Conservation (phyloP, 495 filamentous ascomycete species). For the Rhizodiscina lignyota region DNA sequence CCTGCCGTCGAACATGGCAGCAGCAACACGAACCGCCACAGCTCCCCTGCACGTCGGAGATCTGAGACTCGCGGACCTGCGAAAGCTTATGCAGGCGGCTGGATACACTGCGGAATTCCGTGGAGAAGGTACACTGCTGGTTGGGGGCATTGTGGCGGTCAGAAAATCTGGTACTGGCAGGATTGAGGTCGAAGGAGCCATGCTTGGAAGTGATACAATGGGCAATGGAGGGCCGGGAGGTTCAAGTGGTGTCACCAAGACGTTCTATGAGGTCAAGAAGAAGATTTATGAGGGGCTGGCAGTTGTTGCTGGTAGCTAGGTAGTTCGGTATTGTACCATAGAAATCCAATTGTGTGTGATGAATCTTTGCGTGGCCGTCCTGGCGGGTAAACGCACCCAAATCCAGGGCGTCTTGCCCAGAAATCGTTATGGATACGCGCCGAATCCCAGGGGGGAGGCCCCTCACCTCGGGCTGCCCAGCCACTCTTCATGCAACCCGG, state of each 20-base stretch:
- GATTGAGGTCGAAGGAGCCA: conserved; percentile 58
- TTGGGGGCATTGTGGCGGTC: conserved; percentile 77
- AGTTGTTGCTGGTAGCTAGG: conserved; percentile 56
- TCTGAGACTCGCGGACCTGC: conserved; percentile 71
- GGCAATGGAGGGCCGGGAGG: conserved; percentile 8
- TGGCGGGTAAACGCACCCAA: too few species aligned
- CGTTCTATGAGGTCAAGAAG: conserved; percentile 57
- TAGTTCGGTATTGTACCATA: too few species aligned
- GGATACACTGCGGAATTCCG: conserved; percentile 86
- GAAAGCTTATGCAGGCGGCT: conserved; percentile 61
- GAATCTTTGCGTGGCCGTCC: too few species aligned
- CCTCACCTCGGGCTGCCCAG: too few species aligned
- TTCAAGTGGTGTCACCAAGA: conserved; percentile 1
- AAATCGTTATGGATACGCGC: too few species aligned
- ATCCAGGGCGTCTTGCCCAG: too few species aligned
- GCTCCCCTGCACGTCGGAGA: conserved; percentile 93
- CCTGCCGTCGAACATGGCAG: conserved; percentile 57
- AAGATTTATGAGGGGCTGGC: conserved; percentile 76
- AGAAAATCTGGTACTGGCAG: conserved; percentile 71
- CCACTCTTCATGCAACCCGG: too few species aligned
- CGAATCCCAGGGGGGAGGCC: too few species aligned
- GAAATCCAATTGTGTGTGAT: too few species aligned
- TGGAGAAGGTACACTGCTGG: conserved; percentile 79
- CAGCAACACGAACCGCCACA: conserved; percentile 57
- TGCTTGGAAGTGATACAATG: conserved; percentile 22